Evolutionary conservation across 2,329 filamentous ascomycete genomes (phyloP), one percentile per base, ranked within the genome.

Genomic region (Colletotrichum musae): DNA sequence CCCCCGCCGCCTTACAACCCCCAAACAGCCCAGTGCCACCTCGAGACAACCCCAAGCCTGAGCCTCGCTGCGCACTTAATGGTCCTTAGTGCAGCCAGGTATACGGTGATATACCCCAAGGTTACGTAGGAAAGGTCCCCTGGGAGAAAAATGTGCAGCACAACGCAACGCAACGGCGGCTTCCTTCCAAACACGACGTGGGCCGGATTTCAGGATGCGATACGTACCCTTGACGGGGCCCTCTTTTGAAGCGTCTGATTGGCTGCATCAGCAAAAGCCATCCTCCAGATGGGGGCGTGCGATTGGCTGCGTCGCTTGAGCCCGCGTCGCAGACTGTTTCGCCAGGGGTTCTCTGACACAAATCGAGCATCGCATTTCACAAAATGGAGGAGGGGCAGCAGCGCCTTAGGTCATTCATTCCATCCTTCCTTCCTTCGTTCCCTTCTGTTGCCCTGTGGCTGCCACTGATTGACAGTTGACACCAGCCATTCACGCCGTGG

Each of bases 291-390:
- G 57, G 69, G 65, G 65, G 54, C 43, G 62, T 66, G 62, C 51
- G 62, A 59, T 53, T 66, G 50, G 43, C 60, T 66, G 54, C n/a
- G 56, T 61, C 56, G 66, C 66, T 66, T 66, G 57, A 65, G 68
- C 63, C 64, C 68, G 66, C 60, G 79, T 80, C 76, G 74, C 79
- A 80, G 77, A 61, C 64, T 73, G 79, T 81, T 81, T 81, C 80
- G 79, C 75, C 79, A 76, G 76, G 78, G 78, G 77, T 72, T 66
- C 74, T 77, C 77, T 77, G 73, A 73, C 74, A 80, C 77, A 79
- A 74, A 64, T 71, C 69, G 73, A 77, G 76, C 76, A 75, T 73
- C 26, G 60, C 41, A 64, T 62, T 62, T 28, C 41, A 58, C 57
- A 60, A 60, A 60, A 62, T 32, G n/a, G 47, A 50, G 53, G 56